These are phyloP conservation scores for Kappamyces sp. DNA, from an alignment of 192 early-diverging fungal genomes.

Conservation along the genomic window DNA sequence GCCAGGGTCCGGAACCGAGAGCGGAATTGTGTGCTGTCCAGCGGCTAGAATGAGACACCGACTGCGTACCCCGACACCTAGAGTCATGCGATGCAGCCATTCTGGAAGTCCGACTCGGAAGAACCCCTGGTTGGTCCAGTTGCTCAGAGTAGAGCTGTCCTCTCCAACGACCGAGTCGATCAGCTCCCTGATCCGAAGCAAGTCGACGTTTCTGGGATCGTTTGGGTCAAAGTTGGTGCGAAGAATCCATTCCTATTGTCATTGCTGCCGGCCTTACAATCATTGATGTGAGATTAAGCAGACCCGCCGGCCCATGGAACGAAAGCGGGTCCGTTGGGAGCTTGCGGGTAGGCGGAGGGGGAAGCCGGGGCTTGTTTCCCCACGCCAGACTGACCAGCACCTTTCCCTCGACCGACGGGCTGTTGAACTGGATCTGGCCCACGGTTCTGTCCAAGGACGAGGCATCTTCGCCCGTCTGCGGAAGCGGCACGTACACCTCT, in stretches of 20 bases:
- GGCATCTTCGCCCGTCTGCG: constrained; percentile 23
- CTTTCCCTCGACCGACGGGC: constrained; percentile 18
- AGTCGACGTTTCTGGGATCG: constrained; percentile 37
- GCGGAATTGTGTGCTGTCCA: constrained; percentile 12
- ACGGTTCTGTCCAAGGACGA: constrained; percentile 17
- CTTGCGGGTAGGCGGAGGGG: constrained; percentile 2
- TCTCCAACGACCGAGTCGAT: constrained; percentile 23
- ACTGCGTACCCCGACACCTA: constrained; percentile 34
- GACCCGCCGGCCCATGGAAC: constrained; percentile 19
- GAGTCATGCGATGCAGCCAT: constrained; percentile 22
- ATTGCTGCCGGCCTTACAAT: constrained; percentile 11
- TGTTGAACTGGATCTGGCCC: constrained; percentile 20
- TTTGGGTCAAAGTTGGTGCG: constrained; percentile 38
- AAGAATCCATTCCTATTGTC: constrained; percentile 32
- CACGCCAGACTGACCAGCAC: constrained; percentile 3
- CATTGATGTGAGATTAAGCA: constrained; percentile 30
- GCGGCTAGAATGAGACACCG: constrained; percentile 10
- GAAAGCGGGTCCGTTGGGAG: constrained; percentile 20
- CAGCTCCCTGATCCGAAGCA: constrained; percentile 30
- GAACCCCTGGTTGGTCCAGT: constrained; percentile 26
- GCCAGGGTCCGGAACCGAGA: constrained; percentile 5
- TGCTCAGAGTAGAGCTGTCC: background rate
- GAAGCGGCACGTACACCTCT: constrained; percentile 37
- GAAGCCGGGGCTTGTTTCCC: constrained; percentile 8
- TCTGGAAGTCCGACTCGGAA: constrained; percentile 38